Conservation (phyloP, 1,139 yeast genomes). For the Protomyces pachydermus region DNA sequence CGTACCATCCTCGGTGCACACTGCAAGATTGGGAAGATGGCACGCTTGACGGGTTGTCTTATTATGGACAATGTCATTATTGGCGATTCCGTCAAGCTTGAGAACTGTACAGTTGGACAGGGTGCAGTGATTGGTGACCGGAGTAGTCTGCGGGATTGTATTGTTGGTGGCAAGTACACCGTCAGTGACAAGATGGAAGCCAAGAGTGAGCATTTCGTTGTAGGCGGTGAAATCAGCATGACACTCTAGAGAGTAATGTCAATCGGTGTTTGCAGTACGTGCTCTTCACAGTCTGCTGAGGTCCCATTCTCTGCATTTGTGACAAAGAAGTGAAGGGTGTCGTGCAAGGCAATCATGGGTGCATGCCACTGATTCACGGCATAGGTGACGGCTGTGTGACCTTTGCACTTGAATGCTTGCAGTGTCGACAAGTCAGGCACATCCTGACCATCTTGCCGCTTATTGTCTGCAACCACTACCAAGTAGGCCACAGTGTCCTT, state of each 20-base stretch:
- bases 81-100: constrained; percentile 64
- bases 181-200: constrained; percentile 26
- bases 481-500: constrained; percentile 53
- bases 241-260: background rate
- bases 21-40: constrained; percentile 76
- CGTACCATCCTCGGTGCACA: constrained; percentile 72
- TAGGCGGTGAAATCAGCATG: constrained; percentile 20
- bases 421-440: constrained; percentile 59
- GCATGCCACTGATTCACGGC: constrained; percentile 81
- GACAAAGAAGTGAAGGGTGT: constrained; percentile 57
- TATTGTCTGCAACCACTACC: constrained; percentile 67
- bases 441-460: constrained; percentile 42
- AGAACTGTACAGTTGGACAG: constrained; percentile 81
- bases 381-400: constrained; percentile 85
- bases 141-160: constrained; percentile 27
- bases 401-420: constrained; percentile 68
- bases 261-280: background rate
- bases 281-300: constrained; percentile 47
- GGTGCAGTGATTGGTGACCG: constrained; percentile 50
- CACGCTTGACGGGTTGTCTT: constrained; percentile 82
- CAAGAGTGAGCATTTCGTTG: constrained; percentile 12
- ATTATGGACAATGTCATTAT: constrained; percentile 64
- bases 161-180: constrained; percentile 28
- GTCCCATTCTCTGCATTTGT: constrained; percentile 77
- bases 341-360: constrained; percentile 73